phyloP scores from a whole-genome alignment of 208 protist genomes.

The Crithidia bombi region DNA sequence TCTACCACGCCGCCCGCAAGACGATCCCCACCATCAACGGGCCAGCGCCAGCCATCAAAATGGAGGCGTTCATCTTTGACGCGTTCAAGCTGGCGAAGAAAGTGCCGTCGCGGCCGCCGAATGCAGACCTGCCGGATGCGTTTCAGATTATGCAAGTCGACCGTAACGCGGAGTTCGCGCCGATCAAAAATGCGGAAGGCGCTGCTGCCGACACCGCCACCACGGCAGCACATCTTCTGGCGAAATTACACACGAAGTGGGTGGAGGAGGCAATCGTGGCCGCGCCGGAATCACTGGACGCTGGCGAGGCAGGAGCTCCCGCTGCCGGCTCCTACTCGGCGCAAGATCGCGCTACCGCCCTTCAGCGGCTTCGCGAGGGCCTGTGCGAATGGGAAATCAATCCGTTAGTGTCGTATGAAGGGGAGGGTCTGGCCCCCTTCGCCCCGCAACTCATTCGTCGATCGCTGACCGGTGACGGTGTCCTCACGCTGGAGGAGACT shows the following conservation, averaged over 20 bases:
- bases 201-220: constrained; percentile 80
- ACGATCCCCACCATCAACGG: constrained; percentile 88
- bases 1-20: constrained; percentile 97
- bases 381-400: constrained; percentile 85
- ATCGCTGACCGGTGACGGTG: constrained; percentile 25
- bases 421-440: constrained; percentile 80
- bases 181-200: constrained; percentile 96
- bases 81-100: constrained; percentile 87
- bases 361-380: constrained; percentile 36
- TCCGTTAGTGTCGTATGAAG: constrained; percentile 90
- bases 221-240: constrained; percentile 80
- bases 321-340: constrained; percentile 5
- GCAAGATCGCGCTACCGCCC: constrained; percentile 29
- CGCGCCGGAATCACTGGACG: constrained; percentile 11
- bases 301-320: neutral
- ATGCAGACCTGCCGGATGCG: constrained; percentile 11
- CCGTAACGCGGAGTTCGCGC: constrained; percentile 94
- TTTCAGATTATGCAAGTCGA: constrained; percentile 90
- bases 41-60: constrained; percentile 84
- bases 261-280: constrained; percentile 38
- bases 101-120: constrained; percentile 16
- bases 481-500: constrained; percentile 29
- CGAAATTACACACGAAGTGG: constrained; percentile 74
- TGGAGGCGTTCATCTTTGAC: constrained; percentile 99
- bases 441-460: constrained; percentile 38